Evolutionary conservation across 345 rosid species (phyloP).

Genomic region (Cochlearia excelsa): DNA sequence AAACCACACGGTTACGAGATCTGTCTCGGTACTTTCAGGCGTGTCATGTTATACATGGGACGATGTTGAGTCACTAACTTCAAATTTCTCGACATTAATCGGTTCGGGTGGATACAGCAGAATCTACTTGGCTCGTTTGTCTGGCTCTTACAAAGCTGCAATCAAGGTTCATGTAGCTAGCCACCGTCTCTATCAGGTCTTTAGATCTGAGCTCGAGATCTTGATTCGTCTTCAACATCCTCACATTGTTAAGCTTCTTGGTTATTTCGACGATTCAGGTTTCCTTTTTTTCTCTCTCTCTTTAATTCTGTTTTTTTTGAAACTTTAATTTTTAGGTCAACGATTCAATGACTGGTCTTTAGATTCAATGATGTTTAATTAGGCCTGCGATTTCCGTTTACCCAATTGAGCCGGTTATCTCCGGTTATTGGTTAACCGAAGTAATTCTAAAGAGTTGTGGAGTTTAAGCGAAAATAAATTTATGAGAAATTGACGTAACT

Average conservation of each 20-base stretch:
- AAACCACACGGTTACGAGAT: conserved; percentile 3
- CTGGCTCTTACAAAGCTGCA: conserved; percentile 45
- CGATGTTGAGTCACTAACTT: conserved; percentile 47
- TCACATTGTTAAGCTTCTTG: conserved; percentile 69
- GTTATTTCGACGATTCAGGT: conserved; percentile 71
- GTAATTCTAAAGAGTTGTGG: too few relatives aligned
- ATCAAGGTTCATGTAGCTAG: conserved; percentile 59
- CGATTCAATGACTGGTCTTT: too few relatives aligned
- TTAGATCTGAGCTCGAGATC: conserved; percentile 67
- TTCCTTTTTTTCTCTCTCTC: background rate
- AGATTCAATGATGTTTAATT: too few relatives aligned
- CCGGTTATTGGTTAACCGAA: too few relatives aligned
- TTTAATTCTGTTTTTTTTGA: background rate
- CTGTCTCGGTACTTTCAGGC: conserved; percentile 8
- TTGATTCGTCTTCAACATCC: conserved; percentile 59
- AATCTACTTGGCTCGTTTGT: conserved; percentile 57
- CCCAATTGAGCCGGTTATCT: too few relatives aligned
- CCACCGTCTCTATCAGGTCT: conserved; percentile 56
- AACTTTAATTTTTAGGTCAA: too few relatives aligned
- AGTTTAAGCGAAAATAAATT: too few relatives aligned
- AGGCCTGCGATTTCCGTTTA: too few relatives aligned
- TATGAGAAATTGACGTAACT: too few relatives aligned
- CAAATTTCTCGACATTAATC: conserved; percentile 48
- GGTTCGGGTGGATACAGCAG: conserved; percentile 86
- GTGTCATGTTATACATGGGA: conserved; percentile 49